Conservation (phyloP, 2,329 filamentous ascomycete genomes). For the Neofusicoccum sp. region DNA sequence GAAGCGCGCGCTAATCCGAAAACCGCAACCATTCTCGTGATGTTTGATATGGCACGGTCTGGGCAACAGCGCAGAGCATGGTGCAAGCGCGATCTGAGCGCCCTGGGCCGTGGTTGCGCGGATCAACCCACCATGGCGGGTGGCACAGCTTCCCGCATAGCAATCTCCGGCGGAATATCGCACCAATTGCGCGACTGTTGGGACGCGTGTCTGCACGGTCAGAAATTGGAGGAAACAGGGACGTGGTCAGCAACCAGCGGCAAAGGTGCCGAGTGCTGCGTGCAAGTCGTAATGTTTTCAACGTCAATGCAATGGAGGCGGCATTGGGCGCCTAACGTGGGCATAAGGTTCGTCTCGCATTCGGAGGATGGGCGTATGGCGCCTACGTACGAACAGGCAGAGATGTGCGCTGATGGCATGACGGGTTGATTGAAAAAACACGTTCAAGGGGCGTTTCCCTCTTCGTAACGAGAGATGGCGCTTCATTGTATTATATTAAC, state of each 20-base stretch:
- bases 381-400: constrained; percentile 7
- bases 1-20: neutral
- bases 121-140: constrained; percentile 8
- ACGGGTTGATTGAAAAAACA: constrained; percentile 2
- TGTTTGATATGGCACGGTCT: neutral
- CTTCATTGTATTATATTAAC: constrained; percentile 15
- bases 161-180: constrained; percentile 12
- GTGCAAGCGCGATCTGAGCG: neutral
- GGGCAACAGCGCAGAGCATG: neutral
- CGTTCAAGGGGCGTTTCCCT: neutral
- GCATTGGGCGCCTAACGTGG: neutral
- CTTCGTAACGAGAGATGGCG: constrained; percentile 10
- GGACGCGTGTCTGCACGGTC: constrained; percentile 2
- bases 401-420: constrained; percentile 8
- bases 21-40: constrained; percentile 2
- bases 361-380: neutral
- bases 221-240: neutral
- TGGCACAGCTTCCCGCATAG: constrained; percentile 14
- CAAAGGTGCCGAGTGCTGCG: neutral
- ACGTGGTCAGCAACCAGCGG: neutral
- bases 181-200: constrained; percentile 8
- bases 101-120: neutral
- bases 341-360: constrained; percentile 4
- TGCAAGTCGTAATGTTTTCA: constrained; percentile 14
- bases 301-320: too few species aligned